Percentiles rank a stretch among this genome's conserved stretches.
These are phyloP conservation scores for Ustulina deusta DNA, from an alignment of 2,329 filamentous ascomycete genomes.

Conservation along the genomic window DNA sequence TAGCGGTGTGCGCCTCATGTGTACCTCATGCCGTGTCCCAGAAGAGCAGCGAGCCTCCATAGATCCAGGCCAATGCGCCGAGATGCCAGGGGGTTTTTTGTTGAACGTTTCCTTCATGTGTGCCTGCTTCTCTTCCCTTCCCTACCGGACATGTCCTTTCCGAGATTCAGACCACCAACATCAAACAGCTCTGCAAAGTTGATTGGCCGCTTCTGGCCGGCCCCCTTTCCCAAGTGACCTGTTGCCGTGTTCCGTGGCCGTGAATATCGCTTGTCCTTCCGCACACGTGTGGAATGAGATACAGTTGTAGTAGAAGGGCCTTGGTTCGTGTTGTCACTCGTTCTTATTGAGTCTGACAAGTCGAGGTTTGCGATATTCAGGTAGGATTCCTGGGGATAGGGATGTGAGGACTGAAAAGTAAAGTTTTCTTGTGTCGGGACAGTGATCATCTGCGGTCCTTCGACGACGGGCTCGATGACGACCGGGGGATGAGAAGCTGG, in stretches of 20 bases:
- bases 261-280: slow-evolving; percentile 42
- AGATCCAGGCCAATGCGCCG: slow-evolving; percentile 38
- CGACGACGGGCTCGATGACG: slow-evolving; percentile 37
- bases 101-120: slow-evolving; percentile 48
- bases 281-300: slow-evolving; percentile 47
- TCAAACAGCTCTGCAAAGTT: slow-evolving; percentile 83
- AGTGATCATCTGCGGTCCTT: slow-evolving; percentile 54
- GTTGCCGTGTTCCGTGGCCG: slow-evolving; percentile 46
- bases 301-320: slow-evolving; percentile 48
- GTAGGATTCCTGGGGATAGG: slow-evolving; percentile 69
- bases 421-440: slow-evolving; percentile 72
- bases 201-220: slow-evolving; percentile 78
- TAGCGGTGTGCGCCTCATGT: slow-evolving; percentile 24
- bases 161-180: slow-evolving; percentile 70
- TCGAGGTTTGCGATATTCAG: slow-evolving; percentile 72
- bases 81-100: slow-evolving; percentile 31
- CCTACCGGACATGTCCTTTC: slow-evolving; percentile 69
- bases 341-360: slow-evolving; percentile 62
- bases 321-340: slow-evolving; percentile 54
- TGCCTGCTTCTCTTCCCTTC: slow-evolving; percentile 65
- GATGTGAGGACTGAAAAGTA: slow-evolving; percentile 74
- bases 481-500: slow-evolving; percentile 43
- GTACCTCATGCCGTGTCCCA: slow-evolving; percentile 28
- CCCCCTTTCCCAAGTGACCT: slow-evolving; percentile 68
- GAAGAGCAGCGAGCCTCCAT: slow-evolving; percentile 32